These are phyloP conservation scores for Rhytidhysteron rufulum DNA, from an alignment of 2,329 filamentous ascomycete genomes.

Conservation along the genomic window DNA sequence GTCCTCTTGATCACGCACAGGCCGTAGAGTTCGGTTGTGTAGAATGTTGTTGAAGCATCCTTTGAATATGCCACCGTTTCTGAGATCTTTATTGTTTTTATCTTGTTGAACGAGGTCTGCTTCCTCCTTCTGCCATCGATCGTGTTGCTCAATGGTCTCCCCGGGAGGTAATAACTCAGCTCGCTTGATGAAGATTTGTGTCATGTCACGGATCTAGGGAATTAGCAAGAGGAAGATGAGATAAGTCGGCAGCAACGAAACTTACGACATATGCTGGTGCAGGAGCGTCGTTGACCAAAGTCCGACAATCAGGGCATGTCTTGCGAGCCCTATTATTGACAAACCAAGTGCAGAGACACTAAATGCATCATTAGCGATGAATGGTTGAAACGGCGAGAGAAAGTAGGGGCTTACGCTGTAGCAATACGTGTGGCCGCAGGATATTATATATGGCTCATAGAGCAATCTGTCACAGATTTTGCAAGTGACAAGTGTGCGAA, in stretches of 20 bases:
- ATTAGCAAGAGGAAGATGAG: too few relatives aligned
- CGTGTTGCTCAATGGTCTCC: constrained; percentile 61
- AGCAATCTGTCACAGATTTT: constrained; percentile 65
- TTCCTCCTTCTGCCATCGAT: constrained; percentile 56
- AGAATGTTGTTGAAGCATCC: constrained; percentile 48
- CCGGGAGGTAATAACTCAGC: constrained; percentile 59
- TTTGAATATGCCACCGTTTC: constrained; percentile 59
- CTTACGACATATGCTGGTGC: constrained; percentile 62
- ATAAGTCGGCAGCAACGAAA: background rate
- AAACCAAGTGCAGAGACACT: constrained; percentile 59
- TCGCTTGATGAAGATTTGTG: constrained; percentile 58
- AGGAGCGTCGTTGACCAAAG: constrained; percentile 55
- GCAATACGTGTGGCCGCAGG: constrained; percentile 69
- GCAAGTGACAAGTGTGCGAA: constrained; percentile 60
- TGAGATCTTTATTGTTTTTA: constrained; percentile 49
- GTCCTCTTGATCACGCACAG: constrained; percentile 56
- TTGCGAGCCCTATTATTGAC: constrained; percentile 53
- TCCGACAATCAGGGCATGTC: constrained; percentile 66
- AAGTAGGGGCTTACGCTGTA: constrained; percentile 52
- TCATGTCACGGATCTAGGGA: constrained; percentile 60
- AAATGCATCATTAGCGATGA: constrained; percentile 26
- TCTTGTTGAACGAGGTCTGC: constrained; percentile 57
- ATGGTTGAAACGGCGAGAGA: constrained; percentile 27
- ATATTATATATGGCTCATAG: constrained; percentile 66
- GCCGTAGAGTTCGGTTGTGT: constrained; percentile 22